Conservation (phyloP, 2,329 filamentous ascomycete genomes). For the Exophiala aquamarina region DNA sequence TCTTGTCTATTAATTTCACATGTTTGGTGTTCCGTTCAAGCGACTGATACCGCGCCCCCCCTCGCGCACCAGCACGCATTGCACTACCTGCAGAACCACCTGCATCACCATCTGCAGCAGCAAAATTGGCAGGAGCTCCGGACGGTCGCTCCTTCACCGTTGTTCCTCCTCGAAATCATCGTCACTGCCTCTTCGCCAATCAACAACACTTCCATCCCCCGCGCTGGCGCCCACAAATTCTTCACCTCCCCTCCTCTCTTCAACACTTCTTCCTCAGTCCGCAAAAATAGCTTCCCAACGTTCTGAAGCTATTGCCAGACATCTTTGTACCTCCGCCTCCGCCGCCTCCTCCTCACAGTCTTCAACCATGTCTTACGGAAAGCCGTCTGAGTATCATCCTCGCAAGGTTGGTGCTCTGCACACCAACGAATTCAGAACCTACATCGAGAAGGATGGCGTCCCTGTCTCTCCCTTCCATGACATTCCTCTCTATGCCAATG, state of each 20-base stretch:
- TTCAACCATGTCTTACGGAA: constrained; percentile 36
- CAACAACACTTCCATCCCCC: constrained; percentile 15
- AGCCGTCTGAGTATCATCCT: constrained; percentile 66
- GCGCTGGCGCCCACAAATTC: constrained; percentile 23
- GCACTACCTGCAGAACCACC: constrained; percentile 11
- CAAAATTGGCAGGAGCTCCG: neutral
- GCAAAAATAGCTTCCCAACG: constrained; percentile 50
- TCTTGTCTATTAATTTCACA: constrained; percentile 11
- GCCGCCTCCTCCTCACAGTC: constrained; percentile 24
- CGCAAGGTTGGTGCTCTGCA: constrained; percentile 88
- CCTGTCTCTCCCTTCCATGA: constrained; percentile 97
- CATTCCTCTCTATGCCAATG: constrained; percentile 95
- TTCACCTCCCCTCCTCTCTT: constrained; percentile 23
- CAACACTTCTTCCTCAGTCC: constrained; percentile 1
- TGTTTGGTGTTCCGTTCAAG: constrained; percentile 7
- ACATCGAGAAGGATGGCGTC: constrained; percentile 95
- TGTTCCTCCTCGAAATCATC: constrained; percentile 16
- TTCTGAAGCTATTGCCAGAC: constrained; percentile 47
- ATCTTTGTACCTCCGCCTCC: constrained; percentile 43
- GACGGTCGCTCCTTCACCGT: constrained; percentile 7
- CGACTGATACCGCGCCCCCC: constrained; percentile 8
- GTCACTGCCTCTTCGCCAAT: constrained; percentile 27
- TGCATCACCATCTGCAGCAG: constrained; percentile 2
- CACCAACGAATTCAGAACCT: constrained; percentile 96
- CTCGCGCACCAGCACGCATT: constrained; percentile 17